Percentiles rank a stretch among this genome's conserved stretches.
Evolutionary conservation across 345 rosid species (phyloP).

Genomic region (Moricandia moricandioides): DNA sequence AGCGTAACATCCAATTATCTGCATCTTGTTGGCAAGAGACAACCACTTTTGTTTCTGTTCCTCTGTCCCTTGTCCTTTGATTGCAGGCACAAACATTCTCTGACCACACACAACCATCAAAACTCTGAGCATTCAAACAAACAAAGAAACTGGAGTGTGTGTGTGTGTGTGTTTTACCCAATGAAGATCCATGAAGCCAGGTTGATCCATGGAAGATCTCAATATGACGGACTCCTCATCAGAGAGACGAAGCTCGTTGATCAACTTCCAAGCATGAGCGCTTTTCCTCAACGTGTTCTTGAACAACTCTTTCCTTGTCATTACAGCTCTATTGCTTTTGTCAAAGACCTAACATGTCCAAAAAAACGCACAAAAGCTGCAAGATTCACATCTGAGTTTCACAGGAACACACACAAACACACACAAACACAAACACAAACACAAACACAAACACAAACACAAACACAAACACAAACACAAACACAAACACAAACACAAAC

Average conservation of each 20-base stretch:
- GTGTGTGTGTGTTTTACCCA: slow-evolving; percentile 46
- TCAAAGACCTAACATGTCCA: slow-evolving; percentile 53
- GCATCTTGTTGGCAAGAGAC: slow-evolving; percentile 79
- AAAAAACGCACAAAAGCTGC: background rate
- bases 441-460: background rate
- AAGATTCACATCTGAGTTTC: background rate
- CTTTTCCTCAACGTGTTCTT: slow-evolving; percentile 73
- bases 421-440: background rate
- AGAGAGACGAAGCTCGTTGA: slow-evolving; percentile 67
- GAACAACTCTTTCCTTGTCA: slow-evolving; percentile 76
- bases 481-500: background rate
- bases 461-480: too few relatives aligned
- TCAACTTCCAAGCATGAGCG: slow-evolving; percentile 71
- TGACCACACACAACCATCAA: slow-evolving; percentile 32
- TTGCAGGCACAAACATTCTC: slow-evolving; percentile 96
- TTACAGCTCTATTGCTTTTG: slow-evolving; percentile 63
- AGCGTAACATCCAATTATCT: slow-evolving; percentile 93
- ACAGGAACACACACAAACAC: background rate
- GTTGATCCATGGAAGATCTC: slow-evolving; percentile 71
- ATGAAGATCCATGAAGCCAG: slow-evolving; percentile 82
- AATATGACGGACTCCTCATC: slow-evolving; percentile 63
- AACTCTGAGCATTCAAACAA: slow-evolving; percentile 35
- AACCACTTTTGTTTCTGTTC: slow-evolving; percentile 92
- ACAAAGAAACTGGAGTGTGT: slow-evolving; percentile 22
- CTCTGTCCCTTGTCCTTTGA: slow-evolving; percentile 87